Evolutionary conservation across 495 filamentous ascomycete genomes (phyloP), one percentile per base, ranked within the genome.

Genomic region (Neurospora sp.): DNA sequence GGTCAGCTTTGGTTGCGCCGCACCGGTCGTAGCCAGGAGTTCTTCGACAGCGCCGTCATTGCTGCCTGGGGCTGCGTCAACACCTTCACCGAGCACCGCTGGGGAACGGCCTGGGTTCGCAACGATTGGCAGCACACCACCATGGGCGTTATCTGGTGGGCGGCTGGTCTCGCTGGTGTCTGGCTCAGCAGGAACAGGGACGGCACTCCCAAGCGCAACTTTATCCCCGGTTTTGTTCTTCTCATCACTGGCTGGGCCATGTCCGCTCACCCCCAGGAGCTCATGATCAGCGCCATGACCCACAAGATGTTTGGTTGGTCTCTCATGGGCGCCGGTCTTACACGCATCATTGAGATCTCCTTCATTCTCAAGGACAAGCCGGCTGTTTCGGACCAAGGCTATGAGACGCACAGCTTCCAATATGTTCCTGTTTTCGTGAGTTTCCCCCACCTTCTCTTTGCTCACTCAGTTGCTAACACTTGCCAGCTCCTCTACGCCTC

Each of bases 61-160:
- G 91, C 94, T 2, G 89, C 90, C 11, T 99, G 96, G 96, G 96
- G 96, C 54, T 93, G 92, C 79, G 90, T 99, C 81, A 99, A 98
- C 80, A 98, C 96, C 44, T 98, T 99, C 80, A 98, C 96, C 18
- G 96, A 98, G 81, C 96, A 99, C 81, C 88, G 92, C 42, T 99
- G 96, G 96, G 96, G 96, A 42, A 83, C 85, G 0, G 84, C 88
- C 2, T 99, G 96, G 96, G 94, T 92, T n/a, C 88, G 89, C 78
- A 98, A 97, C 78, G 96, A 99, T 80, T 89, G 97, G 81, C 96
- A 99, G 80, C 96, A 98, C 79, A 99, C 96, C 0, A 91, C 90
- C 12, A 99, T 98, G 96, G 96, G 96, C 39, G 89, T 99, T 73
- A 90, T 99, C 71, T 99, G 96, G 96, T 98, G 94, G 94, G 91